Base-by-base conservation (phyloP, 2,329 filamentous ascomycete species). In the Colletotrichum magnum region DNA sequence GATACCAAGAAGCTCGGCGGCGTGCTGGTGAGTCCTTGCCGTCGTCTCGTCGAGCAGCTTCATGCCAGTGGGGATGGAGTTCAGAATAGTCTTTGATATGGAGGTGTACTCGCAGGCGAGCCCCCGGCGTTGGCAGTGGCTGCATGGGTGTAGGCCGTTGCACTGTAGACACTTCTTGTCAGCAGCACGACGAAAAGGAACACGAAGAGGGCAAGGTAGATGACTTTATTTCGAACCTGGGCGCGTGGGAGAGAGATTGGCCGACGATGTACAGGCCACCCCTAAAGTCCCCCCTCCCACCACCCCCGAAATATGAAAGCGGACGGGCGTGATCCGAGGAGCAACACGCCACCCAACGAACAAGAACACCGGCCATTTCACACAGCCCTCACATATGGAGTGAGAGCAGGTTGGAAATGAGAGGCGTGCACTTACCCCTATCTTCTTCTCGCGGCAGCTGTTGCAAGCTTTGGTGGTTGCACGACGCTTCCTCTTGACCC, bases 391-490 rank as follows among this genome's bases (percentile, higher is more conserved):
- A 18, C 18, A 18, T 18, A 18, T 1, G 18, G 18, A 18, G 18
- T 1, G 18, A 18, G 18, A 18, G 18, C 1, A 18, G 18, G 18
- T 1, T 18, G 18, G 2, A 47, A 5, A 18, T 28, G 21, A 24
- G 21, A 52, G 10, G 5, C 6, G 13, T 7, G 18, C 6, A 62
- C 58, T 4, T 58, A 68, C 64, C 59, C 64, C 64, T 58, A 68
- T 64, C 59, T 68, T 68, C 64, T 68, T 68, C 64, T 68, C 59
- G 3, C 59, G 16, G 50, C 64, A 68, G 18, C 21, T 48, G 21
- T 68, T 68, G 59, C 64, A 68, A 0, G 64, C 64, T 3, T 68
- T 68, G 13, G 26, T 15, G 0, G 53, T 68, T 7, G 26, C 64
- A 6, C 53, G 53, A 26, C 64, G 64, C 53, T 68, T 68, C 39